Conservation (phyloP, 2,329 filamentous ascomycete genomes). For the Alternaria viburni region DNA sequence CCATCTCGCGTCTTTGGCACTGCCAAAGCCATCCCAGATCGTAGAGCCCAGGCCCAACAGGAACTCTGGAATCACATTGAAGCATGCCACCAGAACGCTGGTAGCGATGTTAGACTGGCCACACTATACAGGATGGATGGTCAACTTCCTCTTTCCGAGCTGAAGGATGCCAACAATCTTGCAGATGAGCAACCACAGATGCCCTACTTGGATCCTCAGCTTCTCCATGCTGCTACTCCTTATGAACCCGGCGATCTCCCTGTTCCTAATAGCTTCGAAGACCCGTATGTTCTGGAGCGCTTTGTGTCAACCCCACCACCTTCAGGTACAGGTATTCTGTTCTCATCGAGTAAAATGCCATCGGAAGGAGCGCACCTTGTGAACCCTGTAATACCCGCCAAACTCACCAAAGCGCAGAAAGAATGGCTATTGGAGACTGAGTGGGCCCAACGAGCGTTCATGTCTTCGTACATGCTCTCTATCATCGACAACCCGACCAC, state of each 20-base stretch:
- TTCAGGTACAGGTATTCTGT: constrained; percentile 37
- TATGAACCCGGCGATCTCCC: constrained; percentile 25
- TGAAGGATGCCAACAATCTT: constrained; percentile 16
- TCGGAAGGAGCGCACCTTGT: constrained; percentile 30
- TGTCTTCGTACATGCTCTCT: constrained; percentile 70
- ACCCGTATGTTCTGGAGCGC: constrained; percentile 26
- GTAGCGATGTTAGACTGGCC: constrained; percentile 34
- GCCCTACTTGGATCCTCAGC: constrained; percentile 38
- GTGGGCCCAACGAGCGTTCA: constrained; percentile 72
- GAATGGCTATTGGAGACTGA: constrained; percentile 72
- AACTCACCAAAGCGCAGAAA: constrained; percentile 67
- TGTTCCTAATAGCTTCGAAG: constrained; percentile 28
- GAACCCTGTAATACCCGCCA: constrained; percentile 58
- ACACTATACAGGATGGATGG: constrained; percentile 37
- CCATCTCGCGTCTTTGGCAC: constrained; percentile 56
- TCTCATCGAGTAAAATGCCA: constrained; percentile 40
- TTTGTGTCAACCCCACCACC: constrained; percentile 22
- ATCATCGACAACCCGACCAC: constrained; percentile 65
- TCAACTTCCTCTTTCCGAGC: constrained; percentile 18
- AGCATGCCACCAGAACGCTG: constrained; percentile 22
- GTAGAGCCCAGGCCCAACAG: constrained; percentile 42
- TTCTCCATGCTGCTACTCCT: constrained; percentile 36
- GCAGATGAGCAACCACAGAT: constrained; percentile 29
- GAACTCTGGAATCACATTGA: constrained; percentile 47
- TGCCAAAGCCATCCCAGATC: constrained; percentile 47